phyloP scores from a whole-genome alignment of 2,329 filamentous ascomycete genomes.

The Aureobasidium sp. region DNA sequence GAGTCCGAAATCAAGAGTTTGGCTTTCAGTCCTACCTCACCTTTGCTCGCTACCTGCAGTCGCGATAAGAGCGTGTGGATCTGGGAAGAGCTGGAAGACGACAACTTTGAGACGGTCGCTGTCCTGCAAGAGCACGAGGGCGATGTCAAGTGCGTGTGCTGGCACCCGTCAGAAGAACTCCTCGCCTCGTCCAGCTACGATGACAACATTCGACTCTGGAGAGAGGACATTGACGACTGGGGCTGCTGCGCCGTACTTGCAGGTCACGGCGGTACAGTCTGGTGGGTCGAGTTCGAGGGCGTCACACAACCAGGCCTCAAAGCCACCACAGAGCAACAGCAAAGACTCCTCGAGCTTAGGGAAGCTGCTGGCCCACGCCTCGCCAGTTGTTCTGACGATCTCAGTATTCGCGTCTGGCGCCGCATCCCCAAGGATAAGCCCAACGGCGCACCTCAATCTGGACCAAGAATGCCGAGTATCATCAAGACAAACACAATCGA shows the following conservation, averaged over 20 bases:
- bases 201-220: conserved; percentile 80
- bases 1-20: conserved; percentile 87
- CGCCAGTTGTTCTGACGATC: conserved; percentile 78
- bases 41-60: conserved; percentile 79
- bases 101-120: conserved; percentile 94
- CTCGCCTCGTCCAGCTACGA: conserved; percentile 92
- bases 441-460: conserved; percentile 30
- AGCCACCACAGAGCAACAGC: conserved; percentile 25
- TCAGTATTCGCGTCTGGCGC: conserved; percentile 71
- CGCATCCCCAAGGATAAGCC: conserved; percentile 50
- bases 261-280: conserved; percentile 80
- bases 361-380: conserved; percentile 50
- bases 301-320: conserved; percentile 27
- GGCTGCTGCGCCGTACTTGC: conserved; percentile 74
- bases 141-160: conserved; percentile 88
- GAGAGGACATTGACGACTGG: conserved; percentile 91
- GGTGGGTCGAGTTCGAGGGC: conserved; percentile 66
- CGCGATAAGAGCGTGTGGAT: conserved; percentile 96
- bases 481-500: conserved; percentile 64
- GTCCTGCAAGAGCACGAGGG: conserved; percentile 91
- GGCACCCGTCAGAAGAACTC: conserved; percentile 74
- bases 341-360: conserved; percentile 29
- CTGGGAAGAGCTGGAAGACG: conserved; percentile 92
- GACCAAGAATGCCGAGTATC: conserved; percentile 71
- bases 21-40: conserved; percentile 63